Conservation (phyloP, 352 stramenopile species). For the Phytophthora brassicae region DNA sequence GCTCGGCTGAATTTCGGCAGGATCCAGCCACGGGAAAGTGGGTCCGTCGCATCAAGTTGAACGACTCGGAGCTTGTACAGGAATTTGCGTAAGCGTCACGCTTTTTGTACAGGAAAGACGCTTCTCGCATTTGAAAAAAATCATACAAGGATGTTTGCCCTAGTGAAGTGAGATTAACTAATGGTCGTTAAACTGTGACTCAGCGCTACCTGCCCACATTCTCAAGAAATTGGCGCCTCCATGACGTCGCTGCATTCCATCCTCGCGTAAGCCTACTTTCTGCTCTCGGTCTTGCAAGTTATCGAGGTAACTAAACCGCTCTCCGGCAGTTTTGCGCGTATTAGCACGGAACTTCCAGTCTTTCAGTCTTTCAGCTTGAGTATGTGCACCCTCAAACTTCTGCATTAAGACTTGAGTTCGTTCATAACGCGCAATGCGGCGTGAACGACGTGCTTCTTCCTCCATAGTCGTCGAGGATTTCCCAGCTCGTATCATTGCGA, state of each 20-base stretch:
- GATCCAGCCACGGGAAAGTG: constrained; percentile 46
- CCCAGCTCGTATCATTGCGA: constrained; percentile 36
- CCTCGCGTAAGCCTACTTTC: constrained; percentile 45
- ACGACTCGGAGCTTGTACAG: constrained; percentile 28
- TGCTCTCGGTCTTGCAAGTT: constrained; percentile 64
- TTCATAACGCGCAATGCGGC: constrained; percentile 44
- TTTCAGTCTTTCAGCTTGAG: constrained; percentile 39
- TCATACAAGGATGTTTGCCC: no score
- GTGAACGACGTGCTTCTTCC: constrained; percentile 31
- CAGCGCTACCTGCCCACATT: constrained; percentile 80
- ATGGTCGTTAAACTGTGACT: constrained; percentile 72
- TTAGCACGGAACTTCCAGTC: constrained; percentile 61
- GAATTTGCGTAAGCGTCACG: constrained; percentile 19
- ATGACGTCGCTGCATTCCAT: constrained; percentile 68
- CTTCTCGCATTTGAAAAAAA: not conserved
- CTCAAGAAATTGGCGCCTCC: constrained; percentile 65
- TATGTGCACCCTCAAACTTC: constrained; percentile 30
- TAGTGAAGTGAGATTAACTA: not conserved
- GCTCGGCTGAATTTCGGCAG: constrained; percentile 54
- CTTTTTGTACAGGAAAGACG: no score
- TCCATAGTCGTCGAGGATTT: constrained; percentile 34
- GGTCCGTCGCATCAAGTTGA: constrained; percentile 38
- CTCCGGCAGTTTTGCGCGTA: constrained; percentile 46
- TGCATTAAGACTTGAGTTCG: constrained; percentile 45
- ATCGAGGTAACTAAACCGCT: constrained; percentile 63